Conservation (phyloP, 192 early-diverging fungal species). For the Rhizoclosmatium sp. region DNA sequence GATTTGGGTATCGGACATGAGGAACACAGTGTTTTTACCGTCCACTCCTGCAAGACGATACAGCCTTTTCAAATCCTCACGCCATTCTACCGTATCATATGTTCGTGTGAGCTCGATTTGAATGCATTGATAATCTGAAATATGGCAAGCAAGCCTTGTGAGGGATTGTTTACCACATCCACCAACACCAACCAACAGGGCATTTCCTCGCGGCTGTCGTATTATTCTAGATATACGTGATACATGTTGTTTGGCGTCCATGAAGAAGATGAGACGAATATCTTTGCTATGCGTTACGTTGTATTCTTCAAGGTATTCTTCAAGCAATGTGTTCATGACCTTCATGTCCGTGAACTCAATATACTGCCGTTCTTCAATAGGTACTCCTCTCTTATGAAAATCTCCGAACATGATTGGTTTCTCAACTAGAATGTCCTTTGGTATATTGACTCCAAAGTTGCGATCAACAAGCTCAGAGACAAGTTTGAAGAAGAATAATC, state of each 20-base stretch:
- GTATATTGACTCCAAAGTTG: constrained; percentile 60
- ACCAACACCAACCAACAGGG: constrained; percentile 65
- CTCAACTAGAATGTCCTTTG: constrained; percentile 55
- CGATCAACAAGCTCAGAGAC: constrained; percentile 66
- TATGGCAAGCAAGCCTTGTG: constrained; percentile 66
- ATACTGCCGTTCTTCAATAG: constrained; percentile 64
- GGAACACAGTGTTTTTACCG: constrained; percentile 69
- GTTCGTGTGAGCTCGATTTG: constrained; percentile 68
- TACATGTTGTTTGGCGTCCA: constrained; percentile 69
- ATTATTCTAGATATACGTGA: constrained; percentile 63
- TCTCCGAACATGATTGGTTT: constrained; percentile 69
- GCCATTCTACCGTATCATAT: constrained; percentile 64
- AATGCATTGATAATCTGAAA: constrained; percentile 64
- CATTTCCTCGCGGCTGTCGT: constrained; percentile 66
- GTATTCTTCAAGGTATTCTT: constrained; percentile 73
- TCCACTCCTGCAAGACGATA: constrained; percentile 64
- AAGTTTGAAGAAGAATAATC: constrained; percentile 61
- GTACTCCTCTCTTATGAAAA: constrained; percentile 63
- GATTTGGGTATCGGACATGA: constrained; percentile 69
- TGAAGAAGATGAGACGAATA: constrained; percentile 65
- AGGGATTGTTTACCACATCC: constrained; percentile 68
- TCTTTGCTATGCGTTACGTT: constrained; percentile 69
- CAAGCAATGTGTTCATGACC: constrained; percentile 58
- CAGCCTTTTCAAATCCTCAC: constrained; percentile 65
- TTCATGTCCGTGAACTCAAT: constrained; percentile 66